Evolutionary conservation across 495 filamentous ascomycete genomes (phyloP).

Genomic region (Barbatosphaeria neglecta): DNA sequence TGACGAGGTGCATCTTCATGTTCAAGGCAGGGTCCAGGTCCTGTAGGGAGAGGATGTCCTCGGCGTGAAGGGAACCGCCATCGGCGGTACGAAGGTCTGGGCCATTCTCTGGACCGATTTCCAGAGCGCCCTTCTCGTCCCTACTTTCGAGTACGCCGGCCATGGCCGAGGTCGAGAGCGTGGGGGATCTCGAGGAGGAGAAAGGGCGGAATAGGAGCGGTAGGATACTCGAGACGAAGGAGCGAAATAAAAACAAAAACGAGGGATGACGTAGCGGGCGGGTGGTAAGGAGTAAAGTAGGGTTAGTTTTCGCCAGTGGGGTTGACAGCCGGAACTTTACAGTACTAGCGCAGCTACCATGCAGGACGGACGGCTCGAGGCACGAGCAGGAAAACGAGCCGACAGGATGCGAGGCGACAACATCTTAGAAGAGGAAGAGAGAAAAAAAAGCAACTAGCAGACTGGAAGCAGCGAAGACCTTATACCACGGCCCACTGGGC

Average conservation of each 20-base stretch:
- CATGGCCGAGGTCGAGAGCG: not conserved
- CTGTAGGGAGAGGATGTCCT: slow-evolving; percentile 38
- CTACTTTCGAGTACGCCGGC: not conserved
- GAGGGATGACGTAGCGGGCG: not conserved
- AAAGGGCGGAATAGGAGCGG: not conserved
- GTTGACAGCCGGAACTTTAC: not conserved
- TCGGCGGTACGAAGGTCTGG: slow-evolving; percentile 1
- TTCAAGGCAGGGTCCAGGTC: slow-evolving; percentile 52
- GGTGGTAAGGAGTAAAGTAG: not conserved
- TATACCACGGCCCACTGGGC: not conserved
- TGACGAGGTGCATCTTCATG: slow-evolving; percentile 58
- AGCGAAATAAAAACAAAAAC: no score
- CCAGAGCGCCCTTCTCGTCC: not conserved
- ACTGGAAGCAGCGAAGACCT: not conserved
- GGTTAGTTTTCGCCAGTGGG: not conserved
- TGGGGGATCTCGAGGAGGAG: not conserved
- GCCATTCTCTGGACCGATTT: not conserved
- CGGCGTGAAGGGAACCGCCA: slow-evolving; percentile 17
- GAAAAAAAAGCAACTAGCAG: not conserved
- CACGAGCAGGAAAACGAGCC: no score
- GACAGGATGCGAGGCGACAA: not conserved
- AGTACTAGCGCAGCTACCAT: not conserved
- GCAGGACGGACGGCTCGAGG: no score
- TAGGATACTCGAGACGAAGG: no score
- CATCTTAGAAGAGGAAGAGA: not conserved